Evolutionary conservation across 148 eudicot species (phyloP), one percentile per base, ranked within the genome.

Genomic region (Persicaria maculosa): DNA sequence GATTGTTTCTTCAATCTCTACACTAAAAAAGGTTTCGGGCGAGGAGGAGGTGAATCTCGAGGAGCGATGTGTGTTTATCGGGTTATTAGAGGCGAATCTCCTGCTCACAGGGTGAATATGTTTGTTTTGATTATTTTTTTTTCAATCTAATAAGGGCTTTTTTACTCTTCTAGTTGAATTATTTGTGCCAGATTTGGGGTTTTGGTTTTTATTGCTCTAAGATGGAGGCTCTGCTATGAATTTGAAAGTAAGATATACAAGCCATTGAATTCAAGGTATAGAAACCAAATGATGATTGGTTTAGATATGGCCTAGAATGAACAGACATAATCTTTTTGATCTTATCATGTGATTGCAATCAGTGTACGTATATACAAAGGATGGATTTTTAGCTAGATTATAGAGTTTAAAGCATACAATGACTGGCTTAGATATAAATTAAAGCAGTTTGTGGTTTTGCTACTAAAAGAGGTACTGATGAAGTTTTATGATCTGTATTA

Each of bases 31-130:
- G 79, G 77, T 64, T 74, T 76, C 73, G 76, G 43, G 25, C 1
- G 25, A 2, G 20, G 19, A 74, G 36, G 44, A 22, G 12, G 74
- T 68, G 22, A 78, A 74, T 74, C 73, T 36, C 0, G 71, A 64
- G 1, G 16, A 44, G n/a, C 86, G 81, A 71, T 93, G 98, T 55
- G 83, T 47, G 91, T 93, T 80, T 91, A 97, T 70, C 81, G 76
- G 74, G 88, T 93, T 84, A 79, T 86, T 78, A 74, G 70, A 9
- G 95, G 98, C 40, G 82, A 89, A 20, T 83, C 98, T 11, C 91
- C 94, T 44, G 89, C 97, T 83, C 78, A 88, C n/a, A 91, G 89
- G 97, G 98, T 93, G 76, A 22, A 61, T 0, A 59, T 5, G 22
- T 44, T 20, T 17, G 16, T 9, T 48, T 22, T 65, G 65, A 9